phyloP scores from a whole-genome alignment of 345 rosid genomes.

The Ailanthus altissimus region DNA sequence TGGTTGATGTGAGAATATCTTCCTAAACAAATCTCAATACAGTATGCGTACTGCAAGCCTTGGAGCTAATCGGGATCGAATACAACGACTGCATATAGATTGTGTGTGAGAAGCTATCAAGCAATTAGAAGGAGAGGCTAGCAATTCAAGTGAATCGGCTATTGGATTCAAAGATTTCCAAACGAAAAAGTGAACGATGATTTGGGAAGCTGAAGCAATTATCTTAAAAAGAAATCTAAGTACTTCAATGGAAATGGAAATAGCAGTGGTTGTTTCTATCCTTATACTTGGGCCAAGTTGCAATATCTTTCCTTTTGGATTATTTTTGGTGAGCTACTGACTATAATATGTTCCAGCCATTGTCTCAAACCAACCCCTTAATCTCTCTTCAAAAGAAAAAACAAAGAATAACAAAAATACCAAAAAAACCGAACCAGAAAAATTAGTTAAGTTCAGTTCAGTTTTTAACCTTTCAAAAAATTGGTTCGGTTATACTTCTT shows the following conservation, averaged over 20 bases:
- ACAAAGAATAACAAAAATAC: no score
- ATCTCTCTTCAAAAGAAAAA: no score
- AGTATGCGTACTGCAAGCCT: constrained; percentile 46
- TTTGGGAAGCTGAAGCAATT: constrained; percentile 4
- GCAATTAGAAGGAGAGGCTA: constrained; percentile 30
- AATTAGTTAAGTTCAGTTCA: no score
- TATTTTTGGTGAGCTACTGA: constrained; percentile 60
- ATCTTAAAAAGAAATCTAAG: constrained; percentile 54
- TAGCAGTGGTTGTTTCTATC: constrained; percentile 39
- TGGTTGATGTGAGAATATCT: constrained; percentile 71
- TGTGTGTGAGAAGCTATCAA: constrained; percentile 63
- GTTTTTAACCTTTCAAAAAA: no score
- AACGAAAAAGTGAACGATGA: neutral
- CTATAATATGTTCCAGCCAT: constrained; percentile 54
- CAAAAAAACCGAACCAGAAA: no score
- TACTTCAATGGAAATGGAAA: constrained; percentile 32
- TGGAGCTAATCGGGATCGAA: constrained; percentile 62
- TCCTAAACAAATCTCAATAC: constrained; percentile 64
- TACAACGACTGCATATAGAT: constrained; percentile 75
- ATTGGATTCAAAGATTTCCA: neutral
- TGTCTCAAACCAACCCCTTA: no score
- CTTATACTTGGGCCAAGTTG: constrained; percentile 65
- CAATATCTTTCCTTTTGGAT: constrained; percentile 77
- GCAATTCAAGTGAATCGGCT: neutral
- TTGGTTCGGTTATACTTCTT: no score